Base-by-base conservation (phyloP, 176 grass and related monocot species). In the Oryza punctata region DNA sequence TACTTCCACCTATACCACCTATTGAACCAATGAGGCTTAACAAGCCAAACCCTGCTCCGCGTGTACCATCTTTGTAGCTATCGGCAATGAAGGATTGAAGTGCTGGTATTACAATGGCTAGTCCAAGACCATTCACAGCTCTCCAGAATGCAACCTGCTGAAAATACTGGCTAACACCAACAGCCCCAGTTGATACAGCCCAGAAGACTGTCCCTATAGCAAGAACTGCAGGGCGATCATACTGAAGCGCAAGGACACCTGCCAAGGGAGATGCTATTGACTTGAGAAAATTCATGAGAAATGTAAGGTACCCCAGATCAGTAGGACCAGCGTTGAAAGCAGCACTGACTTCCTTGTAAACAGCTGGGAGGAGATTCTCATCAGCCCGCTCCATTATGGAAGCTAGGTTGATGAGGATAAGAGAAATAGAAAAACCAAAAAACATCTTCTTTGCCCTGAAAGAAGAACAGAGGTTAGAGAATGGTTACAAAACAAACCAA, bases 311-410 rank as follows among this genome's bases (percentile, higher is more conserved):
- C 12, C 96, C 93, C 76, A 99, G 96, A 77, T 99, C 93, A 81
- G 91, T 96, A 75, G 96, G 96, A 67, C 93, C 89, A 65, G 88
- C 93, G 89, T 94, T 84, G 45, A 99, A 99, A 73, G 96, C 70
- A 57, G 92, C 91, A 83, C 88, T 99, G 85, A 99, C 93, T 99
- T 96, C 93, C 89, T 96, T 98, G 85, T 98, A 98, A 88, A 98
- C 93, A 74, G 96, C 87, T 54, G 96, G 96, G 28, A 98, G 87
- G 78, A 98, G 91, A 88, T 88, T 94, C 91, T 98, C 96, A 81
- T 98, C 96, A 78, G 93, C 96, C 41, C 96, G 89, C 78, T 98
- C 96, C 85, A 96, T 83, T 66, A 98, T 92, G 67, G 96, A 94
- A 82, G 89, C 96, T 78, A 98, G 38, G 67, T 98, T 98, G 87